Base-by-base conservation (phyloP, 208 protist species). In the Jaenimonas drosophilae region DNA sequence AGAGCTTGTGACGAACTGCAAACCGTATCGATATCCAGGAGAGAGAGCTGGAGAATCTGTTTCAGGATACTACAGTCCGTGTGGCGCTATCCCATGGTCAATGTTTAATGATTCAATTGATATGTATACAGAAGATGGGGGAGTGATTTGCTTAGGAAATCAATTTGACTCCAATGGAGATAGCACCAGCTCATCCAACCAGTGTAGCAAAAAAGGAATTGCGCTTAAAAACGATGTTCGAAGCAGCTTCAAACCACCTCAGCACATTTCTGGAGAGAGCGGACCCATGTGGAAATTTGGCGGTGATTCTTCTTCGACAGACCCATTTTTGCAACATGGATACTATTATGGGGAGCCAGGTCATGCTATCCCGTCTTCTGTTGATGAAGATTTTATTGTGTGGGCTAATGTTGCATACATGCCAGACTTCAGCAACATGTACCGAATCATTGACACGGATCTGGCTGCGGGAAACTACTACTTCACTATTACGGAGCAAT, bases 331-430 rank as follows among this genome's bases (percentile, higher is more conserved):
- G 7, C 63, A 57, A 26, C 60, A 60, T 1, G 88, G 88, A 20
- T 95, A 81, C 53, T 95, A 95, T 55, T 76, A 65, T 29, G 37
- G 45, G 0, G 85, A 96, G 43, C 54, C 76, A 23, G 80, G 83
- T 0, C 91, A 96, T 56, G 52, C 54, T 14, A 80, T 96, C 25
- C 86, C 91, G 3, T 47, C 56, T 0, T 49, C 53, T 4, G 72
- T 57, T 20, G 92, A 99, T 74, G 85, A 98, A 56, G 94, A 99
- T 59, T 95, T 99, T 33, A 96, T 99, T 37, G 94, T 99, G 24
- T 99, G 98, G 97, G 91, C 97, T 65, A 76, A 95, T 29, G 66
- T 79, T 12, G 92, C 96, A 1, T 94, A 78, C 12, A 73, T 98
- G 12, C 81, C 96, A 19, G 85, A 70, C 24, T 98, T 99, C 57